These are phyloP conservation scores for Epichloe hybrida DNA, from an alignment of 2,329 filamentous ascomycete species.

Conservation along the genomic window DNA sequence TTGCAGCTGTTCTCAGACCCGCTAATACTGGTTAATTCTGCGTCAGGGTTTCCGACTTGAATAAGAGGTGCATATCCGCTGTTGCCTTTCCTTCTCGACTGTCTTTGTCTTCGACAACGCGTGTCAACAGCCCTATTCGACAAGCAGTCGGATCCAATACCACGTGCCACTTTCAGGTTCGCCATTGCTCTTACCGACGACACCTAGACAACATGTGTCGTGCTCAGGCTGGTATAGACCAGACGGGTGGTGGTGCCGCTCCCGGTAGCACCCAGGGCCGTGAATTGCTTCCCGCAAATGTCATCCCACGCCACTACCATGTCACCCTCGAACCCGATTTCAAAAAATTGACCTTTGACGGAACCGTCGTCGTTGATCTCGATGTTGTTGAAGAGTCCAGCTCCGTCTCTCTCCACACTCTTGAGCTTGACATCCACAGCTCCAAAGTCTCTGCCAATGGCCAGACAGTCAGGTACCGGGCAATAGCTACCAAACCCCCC, in stretches of 20 bases:
- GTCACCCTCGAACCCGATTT: constrained; percentile 86
- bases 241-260: constrained; percentile 18
- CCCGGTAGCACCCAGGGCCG: constrained; percentile 27
- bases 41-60: background rate
- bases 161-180: constrained; percentile 13
- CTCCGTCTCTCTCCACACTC: constrained; percentile 75
- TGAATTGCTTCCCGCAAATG: constrained; percentile 81
- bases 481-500: background rate
- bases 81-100: background rate
- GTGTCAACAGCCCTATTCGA: background rate
- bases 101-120: background rate
- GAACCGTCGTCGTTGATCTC: constrained; percentile 68
- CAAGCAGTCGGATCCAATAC: background rate
- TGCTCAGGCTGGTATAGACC: constrained; percentile 20
- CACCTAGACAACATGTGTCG: constrained; percentile 50
- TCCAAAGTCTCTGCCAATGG: constrained; percentile 33
- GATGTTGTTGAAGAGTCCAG: constrained; percentile 75
- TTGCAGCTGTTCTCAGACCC: background rate
- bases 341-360: constrained; percentile 73
- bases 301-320: constrained; percentile 82
- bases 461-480: constrained; percentile 29
- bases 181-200: constrained; percentile 64
- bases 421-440: constrained; percentile 74
- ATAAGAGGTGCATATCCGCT: constrained; percentile 2
- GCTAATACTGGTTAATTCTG: constrained; percentile 1